Evolutionary conservation across 352 stramenopile genomes (phyloP).

Genomic region (Globisporangium nodosum): DNA sequence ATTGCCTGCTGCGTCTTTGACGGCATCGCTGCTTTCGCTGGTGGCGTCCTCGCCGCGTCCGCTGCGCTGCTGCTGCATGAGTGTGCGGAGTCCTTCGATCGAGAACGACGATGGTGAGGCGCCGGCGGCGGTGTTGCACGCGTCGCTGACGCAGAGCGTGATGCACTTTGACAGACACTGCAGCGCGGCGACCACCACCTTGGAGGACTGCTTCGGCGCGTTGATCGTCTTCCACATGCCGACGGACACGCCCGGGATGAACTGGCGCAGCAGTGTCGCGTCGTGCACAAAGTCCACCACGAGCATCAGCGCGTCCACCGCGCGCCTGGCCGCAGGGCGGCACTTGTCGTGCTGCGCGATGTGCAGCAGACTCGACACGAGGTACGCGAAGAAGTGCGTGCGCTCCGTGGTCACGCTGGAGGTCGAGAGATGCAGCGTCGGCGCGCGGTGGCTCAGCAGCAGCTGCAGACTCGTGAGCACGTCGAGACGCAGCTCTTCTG

Average conservation of each 20-base stretch:
- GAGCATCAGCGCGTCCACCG: slow-evolving; percentile 33
- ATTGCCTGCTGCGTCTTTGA: not conserved
- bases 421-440: slow-evolving; percentile 7
- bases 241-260: slow-evolving; percentile 62
- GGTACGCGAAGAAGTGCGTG: slow-evolving; percentile 67
- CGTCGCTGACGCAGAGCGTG: slow-evolving; percentile 28
- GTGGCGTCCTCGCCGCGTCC: not conserved
- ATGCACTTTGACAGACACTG: slow-evolving; percentile 37
- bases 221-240: slow-evolving; percentile 62
- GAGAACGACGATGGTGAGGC: slow-evolving; percentile 13
- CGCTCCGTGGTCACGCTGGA: slow-evolving; percentile 19
- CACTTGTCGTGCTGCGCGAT: slow-evolving; percentile 47
- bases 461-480: slow-evolving; percentile 39
- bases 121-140: not conserved
- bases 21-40: not conserved
- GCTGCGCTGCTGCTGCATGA: slow-evolving; percentile 5
- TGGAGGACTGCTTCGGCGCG: slow-evolving; percentile 60
- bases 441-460: slow-evolving; percentile 21
- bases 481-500: slow-evolving; percentile 56
- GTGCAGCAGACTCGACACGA: slow-evolving; percentile 54
- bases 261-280: slow-evolving; percentile 39
- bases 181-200: slow-evolving; percentile 54
- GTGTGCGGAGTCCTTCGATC: slow-evolving; percentile 11
- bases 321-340: slow-evolving; percentile 28
- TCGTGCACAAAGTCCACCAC: slow-evolving; percentile 38